These are phyloP conservation scores for Eudorina sp. DNA, from an alignment of 139 green algal species.

Conservation along the genomic window DNA sequence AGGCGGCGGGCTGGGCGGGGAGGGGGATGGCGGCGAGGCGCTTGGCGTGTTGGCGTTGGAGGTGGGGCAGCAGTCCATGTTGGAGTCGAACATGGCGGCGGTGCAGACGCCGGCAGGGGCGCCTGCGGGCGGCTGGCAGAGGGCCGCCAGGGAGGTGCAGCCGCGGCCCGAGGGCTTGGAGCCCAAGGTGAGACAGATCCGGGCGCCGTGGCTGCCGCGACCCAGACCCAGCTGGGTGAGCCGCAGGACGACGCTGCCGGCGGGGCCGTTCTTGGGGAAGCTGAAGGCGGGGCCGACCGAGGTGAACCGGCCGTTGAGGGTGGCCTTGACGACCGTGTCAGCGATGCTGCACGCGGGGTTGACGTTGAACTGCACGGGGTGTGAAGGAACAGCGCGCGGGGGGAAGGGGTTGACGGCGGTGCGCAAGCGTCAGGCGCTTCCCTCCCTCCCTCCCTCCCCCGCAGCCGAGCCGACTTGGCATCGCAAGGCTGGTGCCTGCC, in stretches of 20 bases:
- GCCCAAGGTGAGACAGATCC: not conserved
- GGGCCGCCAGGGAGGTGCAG: not conserved
- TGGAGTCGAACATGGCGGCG: not conserved
- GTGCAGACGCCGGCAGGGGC: not conserved
- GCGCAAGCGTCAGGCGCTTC: too few relatives aligned
- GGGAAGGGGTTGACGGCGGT: too few relatives aligned
- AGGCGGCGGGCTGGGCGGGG: not conserved
- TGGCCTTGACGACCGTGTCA: not conserved
- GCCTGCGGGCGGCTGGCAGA: not conserved
- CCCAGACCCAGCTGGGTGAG: constrained; percentile 4
- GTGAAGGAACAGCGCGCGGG: too few relatives aligned
- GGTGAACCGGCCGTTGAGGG: not conserved
- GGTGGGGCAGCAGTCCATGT: not conserved
- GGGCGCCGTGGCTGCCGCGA: not conserved
- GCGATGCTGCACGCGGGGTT: not conserved
- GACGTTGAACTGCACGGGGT: not conserved
- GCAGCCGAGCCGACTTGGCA: too few relatives aligned
- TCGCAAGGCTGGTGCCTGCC: too few relatives aligned
- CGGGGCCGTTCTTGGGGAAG: not conserved
- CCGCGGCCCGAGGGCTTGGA: not conserved
- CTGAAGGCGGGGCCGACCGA: not conserved
- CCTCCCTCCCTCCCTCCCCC: too few relatives aligned
- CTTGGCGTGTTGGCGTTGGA: not conserved
- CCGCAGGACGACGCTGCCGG: not conserved
- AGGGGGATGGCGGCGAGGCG: not conserved